These are phyloP conservation scores for Trametes punicea DNA, from an alignment of 768 basidiomycete species.

Conservation along the genomic window DNA sequence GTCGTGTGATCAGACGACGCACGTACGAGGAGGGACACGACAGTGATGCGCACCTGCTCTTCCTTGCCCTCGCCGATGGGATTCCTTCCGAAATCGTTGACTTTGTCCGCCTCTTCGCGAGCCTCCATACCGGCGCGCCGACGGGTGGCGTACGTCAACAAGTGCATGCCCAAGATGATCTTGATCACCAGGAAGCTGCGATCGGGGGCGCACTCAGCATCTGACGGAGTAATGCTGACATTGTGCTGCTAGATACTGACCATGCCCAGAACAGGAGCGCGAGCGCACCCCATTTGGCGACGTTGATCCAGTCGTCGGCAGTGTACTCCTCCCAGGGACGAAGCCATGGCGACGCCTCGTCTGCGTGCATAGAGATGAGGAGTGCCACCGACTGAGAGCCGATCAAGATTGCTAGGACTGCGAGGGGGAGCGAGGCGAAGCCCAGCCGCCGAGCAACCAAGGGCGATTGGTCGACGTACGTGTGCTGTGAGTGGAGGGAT, in stretches of 20 bases:
- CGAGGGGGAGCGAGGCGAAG: conserved; percentile 89
- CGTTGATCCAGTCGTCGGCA: conserved; percentile 46
- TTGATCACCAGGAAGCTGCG: conserved; percentile 80
- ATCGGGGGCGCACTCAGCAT: not conserved
- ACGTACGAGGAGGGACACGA: not conserved
- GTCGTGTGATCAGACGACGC: not conserved
- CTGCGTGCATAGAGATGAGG: conserved; percentile 44
- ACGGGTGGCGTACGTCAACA: conserved; percentile 78
- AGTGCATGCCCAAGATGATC: conserved; percentile 85
- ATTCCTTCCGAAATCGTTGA: conserved; percentile 88
- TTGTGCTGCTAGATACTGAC: conserved; percentile 40
- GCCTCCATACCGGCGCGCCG: conserved; percentile 76
- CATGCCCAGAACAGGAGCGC: conserved; percentile 79
- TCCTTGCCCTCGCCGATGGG: conserved; percentile 89
- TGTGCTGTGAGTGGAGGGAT: conserved; percentile 56
- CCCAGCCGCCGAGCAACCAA: conserved; percentile 91
- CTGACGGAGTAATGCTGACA: not conserved
- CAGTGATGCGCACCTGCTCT: conserved; percentile 60
- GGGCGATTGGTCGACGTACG: conserved; percentile 94
- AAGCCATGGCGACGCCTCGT: conserved; percentile 42
- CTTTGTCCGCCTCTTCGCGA: conserved; percentile 64
- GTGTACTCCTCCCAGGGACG: conserved; percentile 37
- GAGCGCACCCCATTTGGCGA: conserved; percentile 65
- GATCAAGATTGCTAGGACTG: conserved; percentile 75
- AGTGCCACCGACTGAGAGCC: conserved; percentile 68